Conservation (phyloP, 148 eudicot species). For the Camellia granthamiana region DNA sequence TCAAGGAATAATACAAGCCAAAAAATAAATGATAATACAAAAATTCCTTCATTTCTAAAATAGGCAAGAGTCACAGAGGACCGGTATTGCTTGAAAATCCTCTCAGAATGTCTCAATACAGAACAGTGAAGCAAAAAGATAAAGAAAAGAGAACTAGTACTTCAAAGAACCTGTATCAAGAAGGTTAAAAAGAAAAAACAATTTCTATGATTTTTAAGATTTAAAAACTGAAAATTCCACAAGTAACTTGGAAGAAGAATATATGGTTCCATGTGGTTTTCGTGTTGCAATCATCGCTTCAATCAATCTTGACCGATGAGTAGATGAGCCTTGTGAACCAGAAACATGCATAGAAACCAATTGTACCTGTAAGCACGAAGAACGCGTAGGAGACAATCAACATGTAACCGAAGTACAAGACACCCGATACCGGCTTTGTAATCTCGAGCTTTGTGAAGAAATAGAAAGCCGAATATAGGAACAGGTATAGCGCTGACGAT, state of each 20-base stretch:
- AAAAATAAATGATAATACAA: conserved; percentile 2
- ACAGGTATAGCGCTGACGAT: conserved; percentile 51
- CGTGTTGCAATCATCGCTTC: conserved; percentile 7
- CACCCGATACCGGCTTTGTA: conserved; percentile 51
- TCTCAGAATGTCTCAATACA: conserved; percentile 10
- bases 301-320: conserved; percentile 62
- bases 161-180: background rate
- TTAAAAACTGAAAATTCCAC: conserved; percentile 1
- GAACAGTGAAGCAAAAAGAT: background rate
- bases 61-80: background rate
- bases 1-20: background rate
- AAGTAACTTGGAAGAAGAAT: background rate
- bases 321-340: conserved; percentile 58
- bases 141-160: background rate
- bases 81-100: conserved; percentile 12
- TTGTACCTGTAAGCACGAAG: conserved; percentile 54
- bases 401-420: conserved; percentile 55
- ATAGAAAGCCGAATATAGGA: conserved; percentile 52
- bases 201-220: background rate
- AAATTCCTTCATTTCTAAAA: conserved; percentile 2
- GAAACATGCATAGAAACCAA: conserved; percentile 58
- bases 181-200: background rate
- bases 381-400: conserved; percentile 53
- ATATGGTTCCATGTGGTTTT: background rate
- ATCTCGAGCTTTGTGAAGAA: conserved; percentile 58